Conservation (phyloP, 2,329 filamentous ascomycete genomes). For the Calonectria fujianensis region DNA sequence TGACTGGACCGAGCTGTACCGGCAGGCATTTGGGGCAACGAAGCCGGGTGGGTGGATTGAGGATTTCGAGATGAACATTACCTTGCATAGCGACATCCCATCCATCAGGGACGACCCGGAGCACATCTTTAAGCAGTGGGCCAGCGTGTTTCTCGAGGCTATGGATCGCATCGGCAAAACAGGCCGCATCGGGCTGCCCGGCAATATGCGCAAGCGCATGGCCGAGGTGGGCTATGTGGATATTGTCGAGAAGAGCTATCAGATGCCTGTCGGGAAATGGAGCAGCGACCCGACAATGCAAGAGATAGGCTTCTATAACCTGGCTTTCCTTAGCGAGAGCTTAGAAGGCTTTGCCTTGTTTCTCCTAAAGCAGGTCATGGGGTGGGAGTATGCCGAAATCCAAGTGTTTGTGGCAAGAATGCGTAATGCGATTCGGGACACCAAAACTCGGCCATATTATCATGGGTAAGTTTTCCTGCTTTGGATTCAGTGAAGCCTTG, state of each 20-base stretch:
- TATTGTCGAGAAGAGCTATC: constrained; percentile 43
- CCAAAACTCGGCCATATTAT: constrained; percentile 22
- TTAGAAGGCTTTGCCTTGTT: constrained; percentile 46
- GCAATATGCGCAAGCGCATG: constrained; percentile 42
- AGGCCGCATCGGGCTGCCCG: constrained; percentile 38
- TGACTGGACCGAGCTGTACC: constrained; percentile 34
- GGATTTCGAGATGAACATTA: constrained; percentile 47
- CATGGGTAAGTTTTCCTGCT: constrained; percentile 20
- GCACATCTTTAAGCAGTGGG: constrained; percentile 49
- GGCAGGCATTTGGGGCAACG: constrained; percentile 19
- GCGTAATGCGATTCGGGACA: constrained; percentile 39
- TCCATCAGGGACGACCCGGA: constrained; percentile 39
- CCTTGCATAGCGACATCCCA: constrained; percentile 44
- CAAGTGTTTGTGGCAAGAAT: constrained; percentile 42
- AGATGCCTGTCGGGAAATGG: constrained; percentile 45
- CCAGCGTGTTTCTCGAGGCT: constrained; percentile 43
- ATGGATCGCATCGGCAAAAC: constrained; percentile 41
- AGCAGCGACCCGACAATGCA: constrained; percentile 46
- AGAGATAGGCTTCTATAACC: constrained; percentile 42
- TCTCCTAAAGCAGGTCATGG: constrained; percentile 43
- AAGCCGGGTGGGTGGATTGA: constrained; percentile 46
- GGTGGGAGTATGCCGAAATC: constrained; percentile 43
- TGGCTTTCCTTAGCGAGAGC: constrained; percentile 42
- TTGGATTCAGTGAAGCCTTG: neutral
- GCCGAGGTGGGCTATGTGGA: constrained; percentile 45